A percentile compares a stretch with the other conserved stretches of the same genome.
These are phyloP conservation scores for Cryptococcus sp. DNA, from an alignment of 1,284 basidiomycete species.

Conservation along the genomic window DNA sequence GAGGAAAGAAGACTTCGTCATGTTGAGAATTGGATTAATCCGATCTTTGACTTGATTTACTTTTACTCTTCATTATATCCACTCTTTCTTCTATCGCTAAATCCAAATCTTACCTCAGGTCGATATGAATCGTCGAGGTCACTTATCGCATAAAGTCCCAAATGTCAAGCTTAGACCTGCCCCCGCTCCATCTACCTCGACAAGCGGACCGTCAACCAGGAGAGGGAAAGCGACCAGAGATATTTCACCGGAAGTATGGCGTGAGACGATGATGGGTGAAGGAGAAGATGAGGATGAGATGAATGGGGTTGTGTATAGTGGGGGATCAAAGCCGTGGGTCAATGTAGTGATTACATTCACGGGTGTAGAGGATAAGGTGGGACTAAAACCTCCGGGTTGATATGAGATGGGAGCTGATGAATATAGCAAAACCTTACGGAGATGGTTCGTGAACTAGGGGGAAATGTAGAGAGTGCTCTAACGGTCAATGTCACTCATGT, in stretches of 20 bases:
- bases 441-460: constrained; percentile 34
- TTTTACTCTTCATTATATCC: too few relatives aligned
- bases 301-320: constrained; percentile 10
- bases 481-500: constrained; percentile 41
- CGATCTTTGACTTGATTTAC: too few relatives aligned
- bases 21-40: too few relatives aligned
- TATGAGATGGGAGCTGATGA: not conserved
- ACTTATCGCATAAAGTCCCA: constrained; percentile 31
- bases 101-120: not conserved
- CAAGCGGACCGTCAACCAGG: not conserved
- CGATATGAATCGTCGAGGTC: constrained; percentile 25
- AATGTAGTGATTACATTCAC: constrained; percentile 38
- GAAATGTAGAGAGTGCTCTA: constrained; percentile 32
- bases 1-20: not conserved
- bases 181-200: constrained; percentile 6
- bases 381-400: constrained; percentile 1
- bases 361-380: constrained; percentile 40
- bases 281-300: constrained; percentile 19
- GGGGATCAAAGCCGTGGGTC: constrained; percentile 28
- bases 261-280: not conserved
- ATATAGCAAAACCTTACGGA: constrained; percentile 9
- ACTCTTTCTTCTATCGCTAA: too few relatives aligned
- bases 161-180: constrained; percentile 37
- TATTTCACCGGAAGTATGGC: constrained; percentile 1
- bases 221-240: not conserved